A percentile compares a stretch with the other conserved stretches of the same genome.
phyloP scores from a whole-genome alignment of 352 stramenopile species.

The Pythium chondricola region DNA sequence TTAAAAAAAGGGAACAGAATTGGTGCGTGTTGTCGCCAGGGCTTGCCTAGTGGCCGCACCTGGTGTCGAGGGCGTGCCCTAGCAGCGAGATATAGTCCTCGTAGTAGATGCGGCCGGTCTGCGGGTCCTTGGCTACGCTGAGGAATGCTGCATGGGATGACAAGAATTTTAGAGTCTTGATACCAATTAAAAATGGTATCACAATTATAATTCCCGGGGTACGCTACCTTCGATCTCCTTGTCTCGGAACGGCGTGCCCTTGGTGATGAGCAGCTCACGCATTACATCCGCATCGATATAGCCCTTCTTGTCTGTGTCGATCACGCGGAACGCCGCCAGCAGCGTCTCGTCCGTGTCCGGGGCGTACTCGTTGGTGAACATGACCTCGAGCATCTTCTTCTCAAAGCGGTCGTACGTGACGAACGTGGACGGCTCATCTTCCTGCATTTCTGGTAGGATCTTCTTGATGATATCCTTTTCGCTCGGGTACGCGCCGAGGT shows the following conservation, averaged over 20 bases:
- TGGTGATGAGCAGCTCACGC: constrained; percentile 83
- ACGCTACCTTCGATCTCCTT: constrained; percentile 91
- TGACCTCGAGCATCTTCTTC: constrained; percentile 91
- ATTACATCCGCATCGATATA: constrained; percentile 89
- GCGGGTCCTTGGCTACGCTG: constrained; percentile 67
- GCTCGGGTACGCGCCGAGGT: constrained; percentile 85
- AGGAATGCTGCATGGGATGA: constrained; percentile 75
- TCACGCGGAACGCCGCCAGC: constrained; percentile 68
- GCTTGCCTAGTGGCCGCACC: constrained; percentile 5
- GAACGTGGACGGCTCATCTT: constrained; percentile 86
- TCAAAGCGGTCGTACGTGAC: constrained; percentile 89
- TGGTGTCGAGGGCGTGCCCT: constrained; percentile 44
- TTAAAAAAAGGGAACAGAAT: too few relatives aligned
- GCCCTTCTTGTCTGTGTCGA: constrained; percentile 75
- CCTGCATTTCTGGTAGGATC: constrained; percentile 88
- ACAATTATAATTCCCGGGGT: too few relatives aligned
- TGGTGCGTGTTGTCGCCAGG: background rate
- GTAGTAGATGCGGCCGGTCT: constrained; percentile 89
- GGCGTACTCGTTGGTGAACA: constrained; percentile 86
- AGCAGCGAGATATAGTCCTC: constrained; percentile 89
- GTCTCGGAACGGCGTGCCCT: constrained; percentile 86
- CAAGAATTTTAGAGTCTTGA: too few relatives aligned
- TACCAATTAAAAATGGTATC: too few relatives aligned
- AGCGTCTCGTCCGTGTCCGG: constrained; percentile 85
- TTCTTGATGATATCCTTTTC: constrained; percentile 90